Percentiles rank a stretch among this genome's conserved stretches.
phyloP scores from a whole-genome alignment of 2,329 filamentous ascomycete species.

The Beauveria pseudobassiana region DNA sequence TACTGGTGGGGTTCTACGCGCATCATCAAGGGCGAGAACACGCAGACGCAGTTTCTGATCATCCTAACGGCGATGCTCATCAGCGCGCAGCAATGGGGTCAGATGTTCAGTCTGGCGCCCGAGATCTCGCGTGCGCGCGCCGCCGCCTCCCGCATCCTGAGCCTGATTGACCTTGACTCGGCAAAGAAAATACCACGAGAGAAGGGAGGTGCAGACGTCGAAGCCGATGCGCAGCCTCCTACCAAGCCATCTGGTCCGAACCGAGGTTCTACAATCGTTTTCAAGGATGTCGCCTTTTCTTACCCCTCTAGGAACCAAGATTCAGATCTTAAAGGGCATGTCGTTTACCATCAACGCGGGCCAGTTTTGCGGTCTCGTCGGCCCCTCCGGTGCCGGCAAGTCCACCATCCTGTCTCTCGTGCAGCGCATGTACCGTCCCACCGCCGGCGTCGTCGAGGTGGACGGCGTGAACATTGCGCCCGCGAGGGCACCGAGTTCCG shows the following conservation, averaged over 20 bases:
- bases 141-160: constrained; percentile 52
- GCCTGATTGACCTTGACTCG: constrained; percentile 37
- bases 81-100: constrained; percentile 64
- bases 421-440: constrained; percentile 41
- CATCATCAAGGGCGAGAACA: constrained; percentile 58
- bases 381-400: constrained; percentile 60
- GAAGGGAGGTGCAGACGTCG: constrained; percentile 29
- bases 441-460: constrained; percentile 33
- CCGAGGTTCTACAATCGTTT: constrained; percentile 40
- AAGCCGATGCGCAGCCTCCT: constrained; percentile 26
- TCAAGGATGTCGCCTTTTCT: constrained; percentile 54
- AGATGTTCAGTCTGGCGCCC: constrained; percentile 67
- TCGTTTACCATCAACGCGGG: constrained; percentile 50
- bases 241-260: constrained; percentile 16
- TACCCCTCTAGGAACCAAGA: constrained; percentile 58
- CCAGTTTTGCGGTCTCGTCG: constrained; percentile 57
- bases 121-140: constrained; percentile 62
- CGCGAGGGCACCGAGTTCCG: constrained; percentile 38
- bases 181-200: constrained; percentile 15
- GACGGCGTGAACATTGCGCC: constrained; percentile 39
- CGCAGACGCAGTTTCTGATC: constrained; percentile 64
- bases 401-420: constrained; percentile 55
- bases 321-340: constrained; percentile 48
- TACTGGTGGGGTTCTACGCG: constrained; percentile 75
- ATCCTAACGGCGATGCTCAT: constrained; percentile 65